A percentile compares a stretch with the other conserved stretches of the same genome.
These are phyloP conservation scores for Lachnellula suecica DNA, from an alignment of 2,329 filamentous ascomycete genomes.

Conservation along the genomic window DNA sequence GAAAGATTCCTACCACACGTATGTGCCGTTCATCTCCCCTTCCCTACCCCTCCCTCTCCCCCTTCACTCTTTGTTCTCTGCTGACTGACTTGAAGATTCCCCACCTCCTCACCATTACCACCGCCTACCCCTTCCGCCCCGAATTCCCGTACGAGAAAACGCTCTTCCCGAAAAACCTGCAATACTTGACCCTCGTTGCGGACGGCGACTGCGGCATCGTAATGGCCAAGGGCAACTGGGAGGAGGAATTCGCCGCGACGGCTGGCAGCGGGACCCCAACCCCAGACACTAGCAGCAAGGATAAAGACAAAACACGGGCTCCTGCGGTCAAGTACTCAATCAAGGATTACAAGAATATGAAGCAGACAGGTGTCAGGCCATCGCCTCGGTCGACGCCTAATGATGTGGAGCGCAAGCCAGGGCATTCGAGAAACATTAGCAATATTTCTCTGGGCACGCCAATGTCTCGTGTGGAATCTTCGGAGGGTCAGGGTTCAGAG, in stretches of 20 bases:
- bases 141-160: constrained; percentile 26
- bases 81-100: too few relatives aligned
- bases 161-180: constrained; percentile 30
- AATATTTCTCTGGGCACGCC: constrained; percentile 18
- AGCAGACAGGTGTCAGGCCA: constrained; percentile 28
- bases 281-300: constrained; percentile 21
- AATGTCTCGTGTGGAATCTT: constrained; percentile 23
- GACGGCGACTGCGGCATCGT: constrained; percentile 27
- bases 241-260: constrained; percentile 25
- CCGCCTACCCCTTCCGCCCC: constrained; percentile 20
- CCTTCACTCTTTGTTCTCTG: constrained; percentile 7
- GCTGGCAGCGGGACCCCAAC: constrained; percentile 29
- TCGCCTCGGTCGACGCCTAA: constrained; percentile 14
- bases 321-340: constrained; percentile 31
- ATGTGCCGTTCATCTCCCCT: constrained; percentile 10
- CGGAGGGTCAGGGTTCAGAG: constrained; percentile 19
- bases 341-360: constrained; percentile 33
- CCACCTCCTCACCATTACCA: constrained; percentile 29
- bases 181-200: constrained; percentile 33
- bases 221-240: constrained; percentile 26
- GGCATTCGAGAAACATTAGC: constrained; percentile 21
- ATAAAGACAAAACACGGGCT: constrained; percentile 24
- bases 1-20: constrained; percentile 25
- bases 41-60: constrained; percentile 8
- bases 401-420: constrained; percentile 10